These are phyloP conservation scores for Suillus cothurnatus DNA, from an alignment of 768 basidiomycete genomes.

Conservation along the genomic window DNA sequence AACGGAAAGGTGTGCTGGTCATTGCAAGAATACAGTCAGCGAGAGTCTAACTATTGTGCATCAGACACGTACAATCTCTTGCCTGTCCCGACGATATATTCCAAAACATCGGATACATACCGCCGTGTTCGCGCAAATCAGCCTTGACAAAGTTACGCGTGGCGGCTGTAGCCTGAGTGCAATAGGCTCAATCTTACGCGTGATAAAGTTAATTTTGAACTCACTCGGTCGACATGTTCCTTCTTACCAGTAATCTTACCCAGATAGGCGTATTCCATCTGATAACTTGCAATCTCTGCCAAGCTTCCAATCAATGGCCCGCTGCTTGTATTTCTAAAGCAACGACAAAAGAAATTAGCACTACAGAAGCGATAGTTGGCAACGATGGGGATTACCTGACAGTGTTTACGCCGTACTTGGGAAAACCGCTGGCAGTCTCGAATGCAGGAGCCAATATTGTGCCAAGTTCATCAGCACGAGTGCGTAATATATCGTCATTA, in stretches of 20 bases:
- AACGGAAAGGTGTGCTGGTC: conserved; percentile 51
- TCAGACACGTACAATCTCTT: conserved; percentile 43
- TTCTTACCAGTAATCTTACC: conserved; percentile 76
- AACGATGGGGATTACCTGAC: conserved; percentile 40
- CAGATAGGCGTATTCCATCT: conserved; percentile 85
- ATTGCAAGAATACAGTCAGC: conserved; percentile 7
- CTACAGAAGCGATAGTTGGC: conserved; percentile 16
- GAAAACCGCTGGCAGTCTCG: conserved; percentile 67
- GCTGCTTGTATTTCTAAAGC: conserved; percentile 1
- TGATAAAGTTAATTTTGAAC: conserved; percentile 18
- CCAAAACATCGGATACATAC: conserved; percentile 69
- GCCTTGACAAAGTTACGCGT: conserved; percentile 50
- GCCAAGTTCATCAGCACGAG: conserved; percentile 78
- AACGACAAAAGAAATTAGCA: conserved; percentile 4
- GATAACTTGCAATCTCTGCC: conserved; percentile 84
- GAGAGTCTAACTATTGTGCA: background rate
- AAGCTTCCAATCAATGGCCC: conserved; percentile 46
- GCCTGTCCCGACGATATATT: conserved; percentile 50
- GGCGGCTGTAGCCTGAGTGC: conserved; percentile 47
- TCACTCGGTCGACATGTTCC: conserved; percentile 57
- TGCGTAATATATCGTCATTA: conserved; percentile 58
- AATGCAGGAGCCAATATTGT: conserved; percentile 73
- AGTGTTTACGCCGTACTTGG: conserved; percentile 71
- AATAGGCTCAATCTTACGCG: background rate
- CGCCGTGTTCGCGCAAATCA: conserved; percentile 48